These are phyloP conservation scores for Aureobasidium uvarum DNA, from an alignment of 2,329 filamentous ascomycete genomes.

Conservation along the genomic window DNA sequence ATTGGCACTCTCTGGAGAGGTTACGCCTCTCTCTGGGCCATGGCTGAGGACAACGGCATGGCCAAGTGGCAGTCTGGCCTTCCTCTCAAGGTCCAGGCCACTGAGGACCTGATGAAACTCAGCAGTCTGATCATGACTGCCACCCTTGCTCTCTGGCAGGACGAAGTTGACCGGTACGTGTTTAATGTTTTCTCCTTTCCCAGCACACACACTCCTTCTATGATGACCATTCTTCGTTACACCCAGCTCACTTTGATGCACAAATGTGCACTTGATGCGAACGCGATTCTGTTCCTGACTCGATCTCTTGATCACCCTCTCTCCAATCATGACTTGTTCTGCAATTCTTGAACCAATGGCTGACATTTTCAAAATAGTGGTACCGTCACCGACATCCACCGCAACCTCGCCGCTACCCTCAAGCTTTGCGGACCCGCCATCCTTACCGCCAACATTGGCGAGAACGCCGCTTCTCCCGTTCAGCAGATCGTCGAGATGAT, in stretches of 20 bases:
- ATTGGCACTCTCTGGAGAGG: slow-evolving; percentile 90
- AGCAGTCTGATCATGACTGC: slow-evolving; percentile 81
- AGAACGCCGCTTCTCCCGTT: slow-evolving; percentile 43
- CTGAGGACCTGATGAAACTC: slow-evolving; percentile 76
- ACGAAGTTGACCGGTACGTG: slow-evolving; percentile 91
- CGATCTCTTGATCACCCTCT: slow-evolving; percentile 5
- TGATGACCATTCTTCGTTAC: slow-evolving; percentile 92
- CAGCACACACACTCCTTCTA: slow-evolving; percentile 37
- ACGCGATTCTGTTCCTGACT: slow-evolving; percentile 57
- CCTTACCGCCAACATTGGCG: slow-evolving; percentile 63
- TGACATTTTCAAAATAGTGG: slow-evolving; percentile 54
- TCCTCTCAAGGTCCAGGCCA: slow-evolving; percentile 76
- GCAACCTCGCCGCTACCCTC: slow-evolving; percentile 84
- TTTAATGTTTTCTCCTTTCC: slow-evolving; percentile 29
- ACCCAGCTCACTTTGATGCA: slow-evolving; percentile 99
- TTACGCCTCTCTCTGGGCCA: slow-evolving; percentile 84
- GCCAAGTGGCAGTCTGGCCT: slow-evolving; percentile 86
- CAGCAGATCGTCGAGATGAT: slow-evolving; percentile 70
- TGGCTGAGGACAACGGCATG: slow-evolving; percentile 76
- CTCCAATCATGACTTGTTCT: not conserved
- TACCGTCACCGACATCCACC: slow-evolving; percentile 92
- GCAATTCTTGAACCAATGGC: slow-evolving; percentile 35
- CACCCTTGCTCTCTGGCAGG: slow-evolving; percentile 80
- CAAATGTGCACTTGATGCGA: slow-evolving; percentile 81
- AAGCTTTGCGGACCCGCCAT: slow-evolving; percentile 88